Base-by-base conservation (phyloP, 2,329 filamentous ascomycete genomes). In the Penicillium hesseltinei region DNA sequence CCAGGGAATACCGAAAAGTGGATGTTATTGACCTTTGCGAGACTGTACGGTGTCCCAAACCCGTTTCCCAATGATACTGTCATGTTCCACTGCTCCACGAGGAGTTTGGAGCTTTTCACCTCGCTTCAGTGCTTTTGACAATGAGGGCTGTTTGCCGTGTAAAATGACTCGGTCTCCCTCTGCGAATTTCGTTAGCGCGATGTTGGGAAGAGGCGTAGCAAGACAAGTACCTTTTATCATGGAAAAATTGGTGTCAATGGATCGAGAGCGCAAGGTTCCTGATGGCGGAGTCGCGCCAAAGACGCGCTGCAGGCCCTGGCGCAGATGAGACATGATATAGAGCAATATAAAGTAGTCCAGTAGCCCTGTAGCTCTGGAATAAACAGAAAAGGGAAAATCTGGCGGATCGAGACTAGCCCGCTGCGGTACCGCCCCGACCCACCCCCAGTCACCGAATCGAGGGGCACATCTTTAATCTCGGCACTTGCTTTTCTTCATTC, bases 61-160 rank as follows among this genome's bases (percentile, higher is more conserved):
- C 40, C 75, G 73, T 60, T 81, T 83, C 39, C 88, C 88, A 66
- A 92, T 88, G 55, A 92, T 82, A 38, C 85, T 80, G 51, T 78
- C 73, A 59, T 81, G 77, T 5, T 70, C 59, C 31, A 84, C 64
- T 36, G 63, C 53, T 13, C 76, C 77, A 11, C 69, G 66, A 42
- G 70, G 69, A 35, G 70, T 66, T 51, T 74, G 67, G 47, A 71
- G 73, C 59, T 69, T 72, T 10, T 71, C 69, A 25, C 74, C 72
- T 46, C 63, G 66, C 35, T 65, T 71, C 36, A 82, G 70, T 23
- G 76, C 77, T 51, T 74, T 75, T 1, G 75, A 76, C 40, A 82
- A 70, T 19, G 73, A 66, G 4, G 71, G 71, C 25, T 70, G 71
- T 61, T 74, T 77, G 29, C 68, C 69, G 50, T 74, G 69, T 35